Conservation (phyloP, 2,329 filamentous ascomycete species). For the Fusarium sp. region DNA sequence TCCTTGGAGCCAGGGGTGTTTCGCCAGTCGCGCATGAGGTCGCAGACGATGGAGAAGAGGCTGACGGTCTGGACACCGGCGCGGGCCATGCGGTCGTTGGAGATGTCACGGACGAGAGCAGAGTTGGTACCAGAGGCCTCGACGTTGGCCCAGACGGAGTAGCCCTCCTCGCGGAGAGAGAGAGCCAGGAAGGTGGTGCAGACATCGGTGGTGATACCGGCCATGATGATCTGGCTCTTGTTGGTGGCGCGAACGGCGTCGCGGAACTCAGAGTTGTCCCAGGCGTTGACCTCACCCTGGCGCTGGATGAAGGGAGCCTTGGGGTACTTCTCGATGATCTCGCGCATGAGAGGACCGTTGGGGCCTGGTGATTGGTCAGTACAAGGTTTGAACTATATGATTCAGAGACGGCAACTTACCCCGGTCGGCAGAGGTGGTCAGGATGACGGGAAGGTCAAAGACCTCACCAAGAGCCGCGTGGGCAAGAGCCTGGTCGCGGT, state of each 20-base stretch:
- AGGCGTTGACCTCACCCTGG: slow-evolving; percentile 80
- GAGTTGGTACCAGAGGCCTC: slow-evolving; percentile 78
- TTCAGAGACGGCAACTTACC: slow-evolving; percentile 17
- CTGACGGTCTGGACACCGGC: slow-evolving; percentile 75
- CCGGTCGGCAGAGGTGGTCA: slow-evolving; percentile 76
- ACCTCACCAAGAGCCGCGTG: slow-evolving; percentile 74
- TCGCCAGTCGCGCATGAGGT: slow-evolving; percentile 80
- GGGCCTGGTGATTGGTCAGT: slow-evolving; percentile 59
- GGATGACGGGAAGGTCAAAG: slow-evolving; percentile 75
- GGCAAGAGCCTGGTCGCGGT: slow-evolving; percentile 74
- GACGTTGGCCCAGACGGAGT: slow-evolving; percentile 79
- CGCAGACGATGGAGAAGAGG: slow-evolving; percentile 72
- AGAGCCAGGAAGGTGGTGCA: slow-evolving; percentile 80
- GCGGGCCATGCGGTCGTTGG: slow-evolving; percentile 74
- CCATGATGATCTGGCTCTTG: slow-evolving; percentile 78
- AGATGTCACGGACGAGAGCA: slow-evolving; percentile 68
- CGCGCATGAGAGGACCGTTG: slow-evolving; percentile 77
- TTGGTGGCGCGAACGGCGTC: slow-evolving; percentile 73
- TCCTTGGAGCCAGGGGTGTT: slow-evolving; percentile 63
- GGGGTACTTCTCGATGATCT: slow-evolving; percentile 76
- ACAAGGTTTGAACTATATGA: background rate
- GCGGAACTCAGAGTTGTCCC: slow-evolving; percentile 79
- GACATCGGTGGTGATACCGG: slow-evolving; percentile 80
- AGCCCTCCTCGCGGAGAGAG: slow-evolving; percentile 77
- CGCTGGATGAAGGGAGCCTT: slow-evolving; percentile 74